Percentiles rank a stretch among this genome's conserved stretches.
Evolutionary conservation across 495 filamentous ascomycete genomes (phyloP).

Genomic region (Aspergillus nanangensis): DNA sequence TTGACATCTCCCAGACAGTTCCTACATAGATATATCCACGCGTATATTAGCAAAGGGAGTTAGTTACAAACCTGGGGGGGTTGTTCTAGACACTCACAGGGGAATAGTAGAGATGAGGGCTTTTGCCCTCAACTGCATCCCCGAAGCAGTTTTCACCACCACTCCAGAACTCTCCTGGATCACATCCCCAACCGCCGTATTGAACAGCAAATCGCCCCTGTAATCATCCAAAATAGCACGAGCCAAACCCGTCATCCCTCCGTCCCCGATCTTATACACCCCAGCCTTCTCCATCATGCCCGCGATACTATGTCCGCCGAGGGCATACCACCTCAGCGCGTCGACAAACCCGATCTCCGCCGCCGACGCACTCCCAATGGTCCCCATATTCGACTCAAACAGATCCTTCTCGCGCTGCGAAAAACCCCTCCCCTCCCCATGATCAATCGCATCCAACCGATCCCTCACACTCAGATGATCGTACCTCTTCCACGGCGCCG

Average conservation of each 20-base stretch:
- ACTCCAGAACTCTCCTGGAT: not conserved
- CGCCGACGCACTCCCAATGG: slow-evolving; percentile 14
- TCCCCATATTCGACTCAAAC: slow-evolving; percentile 11
- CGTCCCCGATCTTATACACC: slow-evolving; percentile 13
- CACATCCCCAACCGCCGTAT: not conserved
- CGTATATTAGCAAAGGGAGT: not conserved
- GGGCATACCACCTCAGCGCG: slow-evolving; percentile 16
- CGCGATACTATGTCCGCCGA: slow-evolving; percentile 1
- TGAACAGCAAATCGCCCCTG: not conserved
- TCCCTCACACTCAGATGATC: slow-evolving; percentile 8
- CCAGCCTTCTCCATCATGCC: slow-evolving; percentile 10
- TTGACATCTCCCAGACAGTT: slow-evolving; percentile 14
- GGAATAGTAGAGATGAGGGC: slow-evolving; percentile 7
- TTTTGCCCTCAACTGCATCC: not conserved
- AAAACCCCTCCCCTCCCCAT: too few relatives aligned
- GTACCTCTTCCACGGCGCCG: slow-evolving; percentile 9
- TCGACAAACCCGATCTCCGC: slow-evolving; percentile 13
- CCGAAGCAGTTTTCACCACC: not conserved
- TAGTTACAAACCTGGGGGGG: not conserved
- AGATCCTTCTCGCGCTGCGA: slow-evolving; percentile 7
- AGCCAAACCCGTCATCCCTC: slow-evolving; percentile 16
- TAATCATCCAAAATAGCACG: slow-evolving; percentile 12
- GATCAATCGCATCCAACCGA: slow-evolving; percentile 5
- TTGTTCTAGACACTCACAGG: slow-evolving; percentile 5
- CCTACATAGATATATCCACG: not conserved